Base-by-base conservation (phyloP, 306 rosid genomes). In the Sindora glabra region DNA sequence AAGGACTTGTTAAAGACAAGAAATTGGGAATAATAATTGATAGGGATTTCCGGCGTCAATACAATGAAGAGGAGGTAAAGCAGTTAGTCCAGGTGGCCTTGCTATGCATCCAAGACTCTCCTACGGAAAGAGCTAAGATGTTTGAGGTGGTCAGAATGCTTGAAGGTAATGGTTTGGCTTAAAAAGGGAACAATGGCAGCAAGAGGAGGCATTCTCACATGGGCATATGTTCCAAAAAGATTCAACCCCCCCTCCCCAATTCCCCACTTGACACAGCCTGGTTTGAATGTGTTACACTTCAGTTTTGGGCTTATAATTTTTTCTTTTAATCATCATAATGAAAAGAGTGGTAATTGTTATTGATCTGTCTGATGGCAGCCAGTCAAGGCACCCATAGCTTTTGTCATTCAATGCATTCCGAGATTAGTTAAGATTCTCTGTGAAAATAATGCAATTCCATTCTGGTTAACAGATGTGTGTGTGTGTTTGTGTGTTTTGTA, bases 181-280 rank as follows among this genome's bases (percentile, higher is more conserved):
- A 86, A 62, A 86, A 90, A 77, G 99, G 95, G 95, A 84, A 72
- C 95, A 80, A 46, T 89, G 96, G 96, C 86, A 94, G 67, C 86
- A 86, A 70, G 95, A 80, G 14, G 96, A 89, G 63, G n/a, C n/a
- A n/a, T n/a, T n/a, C n/a, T n/a, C n/a, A n/a, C n/a, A n/a, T n/a
- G n/a, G n/a, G n/a, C n/a, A n/a, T n/a, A 76, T 69, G 72, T 71
- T 80, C 76, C 79, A 78, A 24, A 86, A 82, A 66, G 96, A 86
- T 33, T 62, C 40, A 7, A 77, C 70, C 72, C 79, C 51, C 3
- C 10, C 48, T 18, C 80, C 62, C 78, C 83, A 6, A 78, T 32
- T 62, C 47, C 84, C 7, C 47, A 54, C 66, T 88, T n/a, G n/a
- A 89, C 73, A 89, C 97, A 15, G 72, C 84, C 41, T 77, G 94